Base-by-base conservation (phyloP, 768 basidiomycete genomes). In the Collybia sp. region DNA sequence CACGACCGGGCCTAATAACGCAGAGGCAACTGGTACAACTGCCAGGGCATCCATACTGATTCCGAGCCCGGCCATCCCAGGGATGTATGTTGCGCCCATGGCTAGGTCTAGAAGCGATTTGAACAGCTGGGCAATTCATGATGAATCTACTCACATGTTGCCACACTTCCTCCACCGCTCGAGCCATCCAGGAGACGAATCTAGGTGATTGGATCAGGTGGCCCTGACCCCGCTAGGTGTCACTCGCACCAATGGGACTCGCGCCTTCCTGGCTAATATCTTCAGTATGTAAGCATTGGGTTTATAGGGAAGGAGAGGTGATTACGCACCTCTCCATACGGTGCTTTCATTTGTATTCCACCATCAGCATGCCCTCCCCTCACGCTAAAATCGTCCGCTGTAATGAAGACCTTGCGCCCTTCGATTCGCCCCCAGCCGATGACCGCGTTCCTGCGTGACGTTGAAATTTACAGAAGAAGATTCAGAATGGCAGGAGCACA, bases 281-380 rank as follows among this genome's bases (percentile, higher is more conserved):
- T 71, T 37, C 6, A 18, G 18, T 34, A 12, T 25, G 30, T 40
- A 18, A 15, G 12, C 42, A 9, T 34, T 31, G 12, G 31, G 35
- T 12, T 13, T n/a, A 42, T 9, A 30, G n/a, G 16, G 5, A 31
- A 33, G n/a, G 31, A 8, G 20, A 30, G 19, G 3, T 9, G 15
- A 18, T 33, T 12, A 15, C 51, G 13, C 51, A 71, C 69, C 62
- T 71, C 69, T 41, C 68, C 69, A 45, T 71, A 68, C 1, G 60
- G 60, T 3, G 69, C 68, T 46, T 69, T 71, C 47, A 58, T 61
- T 16, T 56, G 54, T 42, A 71, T 69, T 11, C 68, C 68, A 42
- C 69, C 69, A 53, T 71, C 69, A 11, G 69, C 69, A 59, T 71
- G 69, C 16, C 69, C 69, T 3, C 69, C 69, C 45, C 69, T 57